Evolutionary conservation across 768 basidiomycete genomes (phyloP).

Genomic region (Suillus plorans): DNA sequence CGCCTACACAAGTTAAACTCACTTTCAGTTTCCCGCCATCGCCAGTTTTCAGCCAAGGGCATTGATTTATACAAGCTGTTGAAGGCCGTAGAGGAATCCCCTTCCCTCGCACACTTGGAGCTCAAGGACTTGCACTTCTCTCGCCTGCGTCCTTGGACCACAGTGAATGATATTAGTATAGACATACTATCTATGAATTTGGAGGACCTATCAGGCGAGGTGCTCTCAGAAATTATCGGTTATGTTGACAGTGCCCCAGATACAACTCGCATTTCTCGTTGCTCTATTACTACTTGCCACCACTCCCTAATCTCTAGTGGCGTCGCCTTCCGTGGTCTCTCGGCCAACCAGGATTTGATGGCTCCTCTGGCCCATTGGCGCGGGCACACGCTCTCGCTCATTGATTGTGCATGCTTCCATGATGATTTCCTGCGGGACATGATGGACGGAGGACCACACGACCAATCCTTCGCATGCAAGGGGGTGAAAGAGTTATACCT

Average conservation of each 20-base stretch:
- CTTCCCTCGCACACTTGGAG: neutral
- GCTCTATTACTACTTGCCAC: neutral
- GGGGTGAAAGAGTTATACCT: constrained; percentile 2
- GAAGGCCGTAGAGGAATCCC: neutral
- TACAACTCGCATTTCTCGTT: neutral
- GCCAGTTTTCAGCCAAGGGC: neutral
- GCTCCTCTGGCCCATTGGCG: neutral
- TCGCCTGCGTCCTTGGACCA: constrained; percentile 6
- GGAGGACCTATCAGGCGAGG: constrained; percentile 4
- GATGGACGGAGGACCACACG: neutral
- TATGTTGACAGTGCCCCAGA: neutral
- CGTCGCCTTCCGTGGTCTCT: neutral
- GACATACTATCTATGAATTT: neutral
- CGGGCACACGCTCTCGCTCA: constrained; percentile 1
- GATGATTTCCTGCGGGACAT: constrained; percentile 5
- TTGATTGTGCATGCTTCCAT: constrained; percentile 2
- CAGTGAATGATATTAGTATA: neutral
- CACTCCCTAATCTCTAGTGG: constrained; percentile 1
- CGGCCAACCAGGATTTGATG: constrained; percentile 3
- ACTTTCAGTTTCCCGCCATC: constrained; percentile 3
- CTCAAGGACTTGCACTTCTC: constrained; percentile 5
- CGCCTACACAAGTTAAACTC: neutral
- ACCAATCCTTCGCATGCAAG: constrained; percentile 1
- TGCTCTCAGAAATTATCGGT: constrained; percentile 1
- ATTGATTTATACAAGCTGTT: constrained; percentile 5